These are phyloP conservation scores for Eutypella sp. DNA, from an alignment of 2,329 filamentous ascomycete species.

Conservation along the genomic window DNA sequence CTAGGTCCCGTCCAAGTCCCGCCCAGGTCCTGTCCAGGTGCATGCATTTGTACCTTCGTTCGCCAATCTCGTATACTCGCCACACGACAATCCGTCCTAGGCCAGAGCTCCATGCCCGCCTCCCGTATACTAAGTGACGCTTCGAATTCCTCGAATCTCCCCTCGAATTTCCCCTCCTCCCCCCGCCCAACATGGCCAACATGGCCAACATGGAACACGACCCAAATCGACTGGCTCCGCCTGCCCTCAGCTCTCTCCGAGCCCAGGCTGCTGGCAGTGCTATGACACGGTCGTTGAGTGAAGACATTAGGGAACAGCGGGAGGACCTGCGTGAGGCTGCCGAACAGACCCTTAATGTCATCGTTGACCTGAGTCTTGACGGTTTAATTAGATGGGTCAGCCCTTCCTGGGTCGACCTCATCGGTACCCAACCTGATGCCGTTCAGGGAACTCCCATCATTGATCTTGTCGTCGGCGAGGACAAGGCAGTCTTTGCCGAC, in stretches of 20 bases:
- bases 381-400: conserved; percentile 93
- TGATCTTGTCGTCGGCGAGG: conserved; percentile 72
- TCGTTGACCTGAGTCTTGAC: conserved; percentile 88
- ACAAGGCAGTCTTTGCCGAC: conserved; percentile 75
- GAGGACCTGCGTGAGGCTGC: conserved; percentile 93
- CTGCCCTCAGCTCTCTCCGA: conserved; percentile 48
- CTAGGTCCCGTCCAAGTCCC: conserved; percentile 7
- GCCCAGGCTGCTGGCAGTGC: conserved; percentile 38
- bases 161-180: too few species aligned
- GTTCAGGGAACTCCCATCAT: conserved; percentile 74
- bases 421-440: conserved; percentile 70
- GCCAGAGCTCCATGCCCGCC: conserved; percentile 34
- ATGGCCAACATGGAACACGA: conserved; percentile 44
- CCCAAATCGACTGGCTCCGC: conserved; percentile 44
- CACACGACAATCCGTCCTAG: too few species aligned
- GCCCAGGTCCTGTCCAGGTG: too few species aligned
- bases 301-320: conserved; percentile 87
- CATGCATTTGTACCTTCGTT: too few species aligned
- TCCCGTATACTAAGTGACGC: conserved; percentile 22
- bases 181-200: too few species aligned
- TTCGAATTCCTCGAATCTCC: conserved; percentile 19
- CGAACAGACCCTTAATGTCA: conserved; percentile 93
- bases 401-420: conserved; percentile 89
- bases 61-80: too few species aligned
- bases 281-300: conserved; percentile 68